phyloP scores from a whole-genome alignment of 768 basidiomycete species.

The Fomitopsis serialis region DNA sequence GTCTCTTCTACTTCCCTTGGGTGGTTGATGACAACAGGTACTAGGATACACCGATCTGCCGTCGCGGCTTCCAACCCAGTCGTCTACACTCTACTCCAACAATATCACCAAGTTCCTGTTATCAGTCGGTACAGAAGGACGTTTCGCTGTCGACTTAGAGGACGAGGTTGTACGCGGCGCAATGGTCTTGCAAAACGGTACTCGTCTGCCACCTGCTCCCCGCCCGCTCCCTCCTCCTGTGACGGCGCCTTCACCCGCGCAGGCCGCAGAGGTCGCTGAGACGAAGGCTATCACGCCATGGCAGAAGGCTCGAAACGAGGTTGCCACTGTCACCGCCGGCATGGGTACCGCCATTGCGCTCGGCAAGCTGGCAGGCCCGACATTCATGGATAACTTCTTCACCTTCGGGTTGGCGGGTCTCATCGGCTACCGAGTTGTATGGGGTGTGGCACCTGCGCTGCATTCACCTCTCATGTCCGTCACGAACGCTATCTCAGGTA shows the following conservation, averaged over 20 bases:
- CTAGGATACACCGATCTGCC: slow-evolving; percentile 80
- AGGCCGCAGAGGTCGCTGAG: slow-evolving; percentile 40
- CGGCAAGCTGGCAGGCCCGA: slow-evolving; percentile 74
- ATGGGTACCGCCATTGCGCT: slow-evolving; percentile 71
- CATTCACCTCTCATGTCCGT: slow-evolving; percentile 92
- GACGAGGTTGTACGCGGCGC: slow-evolving; percentile 86
- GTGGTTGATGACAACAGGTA: no score
- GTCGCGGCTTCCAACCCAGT: slow-evolving; percentile 85
- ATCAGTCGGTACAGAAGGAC: slow-evolving; percentile 59
- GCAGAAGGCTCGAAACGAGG: slow-evolving; percentile 75
- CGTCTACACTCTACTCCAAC: slow-evolving; percentile 86
- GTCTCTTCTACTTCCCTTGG: not conserved
- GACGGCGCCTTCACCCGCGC: slow-evolving; percentile 44
- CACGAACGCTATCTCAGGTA: slow-evolving; percentile 83
- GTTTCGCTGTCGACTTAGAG: slow-evolving; percentile 62
- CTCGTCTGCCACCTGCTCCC: slow-evolving; percentile 60
- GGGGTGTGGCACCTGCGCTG: slow-evolving; percentile 84
- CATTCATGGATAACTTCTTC: slow-evolving; percentile 87
- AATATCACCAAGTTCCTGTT: slow-evolving; percentile 88
- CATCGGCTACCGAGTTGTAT: slow-evolving; percentile 85
- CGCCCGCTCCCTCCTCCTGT: slow-evolving; percentile 61
- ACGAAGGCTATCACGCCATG: slow-evolving; percentile 71
- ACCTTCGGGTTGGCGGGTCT: slow-evolving; percentile 83
- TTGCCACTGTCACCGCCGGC: slow-evolving; percentile 66
- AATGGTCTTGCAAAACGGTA: slow-evolving; percentile 65